Conservation (phyloP, 768 basidiomycete genomes). For the Chalciporus sphaerocephalus region DNA sequence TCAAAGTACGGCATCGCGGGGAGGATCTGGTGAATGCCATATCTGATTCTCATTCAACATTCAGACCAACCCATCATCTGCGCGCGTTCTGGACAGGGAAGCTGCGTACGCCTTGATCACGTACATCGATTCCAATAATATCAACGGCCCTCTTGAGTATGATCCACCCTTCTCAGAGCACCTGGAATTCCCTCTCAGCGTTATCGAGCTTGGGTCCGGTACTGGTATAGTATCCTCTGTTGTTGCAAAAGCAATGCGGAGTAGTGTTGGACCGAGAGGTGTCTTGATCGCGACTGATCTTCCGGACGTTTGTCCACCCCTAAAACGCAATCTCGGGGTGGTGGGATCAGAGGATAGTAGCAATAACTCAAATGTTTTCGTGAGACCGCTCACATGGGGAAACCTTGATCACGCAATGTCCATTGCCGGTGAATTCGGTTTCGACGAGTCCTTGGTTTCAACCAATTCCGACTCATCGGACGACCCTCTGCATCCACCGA, state of each 20-base stretch:
- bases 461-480: background rate
- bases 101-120: conserved; percentile 57
- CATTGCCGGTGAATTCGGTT: conserved; percentile 39
- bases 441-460: conserved; percentile 5
- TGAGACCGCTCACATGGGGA: conserved; percentile 73
- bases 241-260: conserved; percentile 42
- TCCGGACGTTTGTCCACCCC: conserved; percentile 59
- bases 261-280: conserved; percentile 6
- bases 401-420: conserved; percentile 37
- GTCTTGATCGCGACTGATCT: conserved; percentile 66
- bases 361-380: conserved; percentile 13
- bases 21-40: conserved; percentile 63
- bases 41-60: conserved; percentile 11
- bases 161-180: conserved; percentile 48
- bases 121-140: conserved; percentile 45
- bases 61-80: conserved; percentile 1
- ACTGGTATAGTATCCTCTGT: conserved; percentile 56
- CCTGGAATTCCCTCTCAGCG: conserved; percentile 20
- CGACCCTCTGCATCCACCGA: background rate
- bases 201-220: conserved; percentile 81
- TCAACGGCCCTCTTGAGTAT: conserved; percentile 37
- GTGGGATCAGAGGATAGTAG: conserved; percentile 16
- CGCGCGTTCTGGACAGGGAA: conserved; percentile 49
- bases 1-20: conserved; percentile 77
- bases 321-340: conserved; percentile 37